Conservation (phyloP, 805 yeast genomes). For the Wickerhamiella nectarea region DNA sequence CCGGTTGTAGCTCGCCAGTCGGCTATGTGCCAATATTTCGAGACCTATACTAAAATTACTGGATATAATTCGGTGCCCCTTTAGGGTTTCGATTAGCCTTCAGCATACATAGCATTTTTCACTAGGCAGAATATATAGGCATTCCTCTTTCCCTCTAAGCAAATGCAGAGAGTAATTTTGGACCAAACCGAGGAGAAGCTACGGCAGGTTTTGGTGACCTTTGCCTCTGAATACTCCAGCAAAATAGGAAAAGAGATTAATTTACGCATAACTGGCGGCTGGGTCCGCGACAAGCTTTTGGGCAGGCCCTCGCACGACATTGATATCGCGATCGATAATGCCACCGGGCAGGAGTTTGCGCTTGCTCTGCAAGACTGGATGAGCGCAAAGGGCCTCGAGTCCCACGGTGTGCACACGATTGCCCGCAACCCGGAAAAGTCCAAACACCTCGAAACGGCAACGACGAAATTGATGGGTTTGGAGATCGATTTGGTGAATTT, state of each 20-base stretch:
- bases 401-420: slow-evolving; percentile 53
- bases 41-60: background rate
- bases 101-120: background rate
- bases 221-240: slow-evolving; percentile 19
- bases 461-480: slow-evolving; percentile 69
- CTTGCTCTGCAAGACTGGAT: slow-evolving; percentile 41
- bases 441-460: slow-evolving; percentile 93
- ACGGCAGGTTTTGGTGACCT: slow-evolving; percentile 23
- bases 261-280: slow-evolving; percentile 86
- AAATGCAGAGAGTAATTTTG: slow-evolving; percentile 16
- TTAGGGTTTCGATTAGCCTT: background rate
- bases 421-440: slow-evolving; percentile 90
- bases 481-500: slow-evolving; percentile 90
- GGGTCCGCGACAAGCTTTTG: slow-evolving; percentile 91
- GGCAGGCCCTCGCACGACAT: slow-evolving; percentile 73
- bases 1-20: slow-evolving; percentile 7
- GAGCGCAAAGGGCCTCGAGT: slow-evolving; percentile 21
- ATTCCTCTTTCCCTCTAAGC: background rate
- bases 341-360: slow-evolving; percentile 83
- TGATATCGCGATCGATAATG: slow-evolving; percentile 76
- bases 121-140: too few species aligned
- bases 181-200: slow-evolving; percentile 23
- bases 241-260: slow-evolving; percentile 27
- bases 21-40: background rate
- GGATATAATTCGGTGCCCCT: background rate